These are phyloP conservation scores for Oidiodendron maius DNA, from an alignment of 495 filamentous ascomycete species.

Conservation along the genomic window DNA sequence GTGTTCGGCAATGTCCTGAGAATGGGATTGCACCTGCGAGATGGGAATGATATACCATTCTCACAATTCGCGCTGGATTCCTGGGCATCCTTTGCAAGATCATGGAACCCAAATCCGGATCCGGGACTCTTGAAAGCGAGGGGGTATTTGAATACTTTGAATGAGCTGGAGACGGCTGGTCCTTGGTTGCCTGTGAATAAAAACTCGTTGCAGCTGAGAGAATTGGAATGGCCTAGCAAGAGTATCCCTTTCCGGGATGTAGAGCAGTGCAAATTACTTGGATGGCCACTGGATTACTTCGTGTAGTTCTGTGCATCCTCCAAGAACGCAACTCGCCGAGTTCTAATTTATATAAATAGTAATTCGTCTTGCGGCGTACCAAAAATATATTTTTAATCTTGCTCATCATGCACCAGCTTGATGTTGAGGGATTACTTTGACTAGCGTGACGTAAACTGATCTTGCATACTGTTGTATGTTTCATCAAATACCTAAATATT, in stretches of 20 bases:
- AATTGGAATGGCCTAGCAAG: constrained; percentile 16
- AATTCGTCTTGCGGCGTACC: no score
- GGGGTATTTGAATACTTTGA: constrained; percentile 11
- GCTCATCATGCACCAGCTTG: no score
- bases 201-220: constrained; percentile 2
- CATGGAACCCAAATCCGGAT: constrained; percentile 17
- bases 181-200: constrained; percentile 9
- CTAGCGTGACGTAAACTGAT: no score
- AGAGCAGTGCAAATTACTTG: constrained; percentile 13
- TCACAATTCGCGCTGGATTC: constrained; percentile 15
- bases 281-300: constrained; percentile 14
- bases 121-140: constrained; percentile 10
- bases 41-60: constrained; percentile 16
- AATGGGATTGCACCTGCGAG: constrained; percentile 9
- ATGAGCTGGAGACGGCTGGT: constrained; percentile 7
- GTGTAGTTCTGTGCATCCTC: no score
- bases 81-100: constrained; percentile 17
- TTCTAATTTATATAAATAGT: no score
- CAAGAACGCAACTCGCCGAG: no score
- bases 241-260: constrained; percentile 13
- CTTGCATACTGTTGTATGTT: no score
- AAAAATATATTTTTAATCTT: no score
- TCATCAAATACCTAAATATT: no score
- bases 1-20: constrained; percentile 30
- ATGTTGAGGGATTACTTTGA: no score